Conservation (phyloP, 805 yeast species). For the Tetrapisispora phaffii region DNA sequence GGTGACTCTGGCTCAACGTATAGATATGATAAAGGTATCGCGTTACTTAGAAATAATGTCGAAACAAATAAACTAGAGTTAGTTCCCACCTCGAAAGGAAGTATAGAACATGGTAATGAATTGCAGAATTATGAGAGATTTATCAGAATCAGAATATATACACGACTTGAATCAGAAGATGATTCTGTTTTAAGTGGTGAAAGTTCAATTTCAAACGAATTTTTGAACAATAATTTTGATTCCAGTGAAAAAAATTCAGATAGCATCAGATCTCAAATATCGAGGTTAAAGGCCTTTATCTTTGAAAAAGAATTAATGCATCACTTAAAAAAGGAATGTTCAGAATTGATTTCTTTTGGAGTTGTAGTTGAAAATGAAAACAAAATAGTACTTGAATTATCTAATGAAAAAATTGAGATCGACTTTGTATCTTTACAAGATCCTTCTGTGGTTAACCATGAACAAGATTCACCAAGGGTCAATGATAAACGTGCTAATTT, state of each 20-base stretch:
- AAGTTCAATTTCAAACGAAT: constrained; percentile 28
- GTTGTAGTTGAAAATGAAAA: constrained; percentile 55
- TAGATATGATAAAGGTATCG: constrained; percentile 61
- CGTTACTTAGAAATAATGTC: constrained; percentile 46
- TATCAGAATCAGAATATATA: constrained; percentile 50
- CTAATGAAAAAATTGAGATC: constrained; percentile 60
- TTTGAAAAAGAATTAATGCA: constrained; percentile 86
- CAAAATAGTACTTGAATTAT: constrained; percentile 54
- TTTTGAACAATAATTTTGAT: constrained; percentile 3
- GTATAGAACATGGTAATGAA: constrained; percentile 17
- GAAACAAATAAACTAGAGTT: constrained; percentile 33
- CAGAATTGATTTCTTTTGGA: constrained; percentile 54
- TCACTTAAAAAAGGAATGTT: constrained; percentile 69
- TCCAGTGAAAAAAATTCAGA: constrained; percentile 10
- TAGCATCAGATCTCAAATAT: constrained; percentile 47
- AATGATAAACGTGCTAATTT: constrained; percentile 31
- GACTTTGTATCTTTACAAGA: constrained; percentile 44
- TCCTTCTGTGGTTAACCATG: constrained; percentile 28
- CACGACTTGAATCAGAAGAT: constrained; percentile 41
- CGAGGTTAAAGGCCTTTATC: constrained; percentile 58
- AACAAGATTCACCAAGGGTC: constrained; percentile 37
- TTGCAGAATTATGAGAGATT: constrained; percentile 30
- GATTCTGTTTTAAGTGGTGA: constrained; percentile 52
- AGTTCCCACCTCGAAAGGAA: constrained; percentile 30
- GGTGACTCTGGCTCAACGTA: constrained; percentile 83